Conservation (phyloP, 1,284 basidiomycete species). For the Bondarzewia mesenterica region DNA sequence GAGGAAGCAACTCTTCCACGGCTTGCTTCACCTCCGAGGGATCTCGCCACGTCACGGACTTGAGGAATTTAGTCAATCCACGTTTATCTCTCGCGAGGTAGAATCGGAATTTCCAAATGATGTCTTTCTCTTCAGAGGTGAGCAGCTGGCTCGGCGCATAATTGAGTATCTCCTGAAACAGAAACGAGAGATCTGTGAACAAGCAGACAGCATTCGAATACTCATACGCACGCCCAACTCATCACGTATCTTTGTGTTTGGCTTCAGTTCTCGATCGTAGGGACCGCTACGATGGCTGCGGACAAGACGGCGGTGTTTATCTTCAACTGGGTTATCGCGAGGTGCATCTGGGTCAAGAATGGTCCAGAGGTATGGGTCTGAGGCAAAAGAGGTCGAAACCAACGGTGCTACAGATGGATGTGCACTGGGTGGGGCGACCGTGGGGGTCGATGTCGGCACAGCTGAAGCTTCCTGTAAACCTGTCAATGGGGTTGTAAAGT, state of each 20-base stretch:
- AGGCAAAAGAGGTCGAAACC: conserved; percentile 38
- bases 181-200: neutral
- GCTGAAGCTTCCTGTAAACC: conserved; percentile 5
- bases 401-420: conserved; percentile 36
- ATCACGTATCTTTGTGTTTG: conserved; percentile 91
- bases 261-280: conserved; percentile 93
- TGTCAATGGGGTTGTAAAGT: conserved; percentile 6
- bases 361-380: conserved; percentile 76
- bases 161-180: conserved; percentile 72
- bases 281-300: conserved; percentile 93
- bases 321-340: conserved; percentile 93
- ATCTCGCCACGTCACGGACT: conserved; percentile 97
- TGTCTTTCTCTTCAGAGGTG: conserved; percentile 88
- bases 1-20: conserved; percentile 89
- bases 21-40: conserved; percentile 95
- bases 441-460: conserved; percentile 29
- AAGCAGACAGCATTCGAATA: conserved; percentile 1
- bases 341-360: conserved; percentile 87
- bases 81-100: conserved; percentile 88
- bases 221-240: conserved; percentile 69
- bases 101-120: conserved; percentile 98
- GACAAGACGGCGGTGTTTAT: conserved; percentile 91
- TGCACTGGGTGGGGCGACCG: conserved; percentile 28
- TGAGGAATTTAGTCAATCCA: conserved; percentile 95
- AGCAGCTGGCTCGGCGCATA: conserved; percentile 88